Conservation (phyloP, 352 stramenopile genomes). For the Pythium rhizo-oryzae region DNA sequence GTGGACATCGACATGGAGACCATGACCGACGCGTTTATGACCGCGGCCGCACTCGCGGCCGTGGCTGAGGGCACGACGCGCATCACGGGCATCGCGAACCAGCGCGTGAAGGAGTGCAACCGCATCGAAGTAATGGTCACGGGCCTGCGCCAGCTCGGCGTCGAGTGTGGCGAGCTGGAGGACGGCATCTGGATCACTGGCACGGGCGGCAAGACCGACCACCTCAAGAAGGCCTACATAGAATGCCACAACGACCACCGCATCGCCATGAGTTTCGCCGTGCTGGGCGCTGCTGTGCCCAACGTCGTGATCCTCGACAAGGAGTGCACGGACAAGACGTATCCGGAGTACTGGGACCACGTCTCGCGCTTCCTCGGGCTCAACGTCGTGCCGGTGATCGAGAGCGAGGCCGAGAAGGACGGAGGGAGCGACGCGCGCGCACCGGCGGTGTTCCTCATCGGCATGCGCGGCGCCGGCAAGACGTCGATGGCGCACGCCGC, state of each 20-base stretch:
- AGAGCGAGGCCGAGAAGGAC: conserved; percentile 29
- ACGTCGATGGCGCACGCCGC: conserved; percentile 71
- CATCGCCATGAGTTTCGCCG: conserved; percentile 98
- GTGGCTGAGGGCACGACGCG: conserved; percentile 96
- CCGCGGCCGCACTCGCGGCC: conserved; percentile 93
- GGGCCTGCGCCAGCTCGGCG: conserved; percentile 95
- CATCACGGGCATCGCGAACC: conserved; percentile 98
- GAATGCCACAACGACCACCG: conserved; percentile 97
- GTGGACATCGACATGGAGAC: conserved; percentile 97
- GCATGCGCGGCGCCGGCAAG: conserved; percentile 89
- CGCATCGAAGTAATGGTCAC: conserved; percentile 98
- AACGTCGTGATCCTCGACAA: conserved; percentile 97
- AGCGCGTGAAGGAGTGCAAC: conserved; percentile 98
- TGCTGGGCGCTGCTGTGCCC: conserved; percentile 89
- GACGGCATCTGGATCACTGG: conserved; percentile 85
- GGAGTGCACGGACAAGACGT: conserved; percentile 98
- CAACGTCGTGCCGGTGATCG: conserved; percentile 45
- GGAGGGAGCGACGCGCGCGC: conserved; percentile 8
- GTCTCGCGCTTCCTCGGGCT: conserved; percentile 66
- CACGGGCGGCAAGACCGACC: conserved; percentile 46
- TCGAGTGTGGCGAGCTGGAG: conserved; percentile 71
- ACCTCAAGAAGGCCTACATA: conserved; percentile 65
- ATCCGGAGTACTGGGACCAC: conserved; percentile 96
- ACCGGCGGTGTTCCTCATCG: conserved; percentile 79
- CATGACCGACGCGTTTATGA: conserved; percentile 99